phyloP scores from a whole-genome alignment of 164 flowering plant genomes.

The Chloranthus sessilifolius region DNA sequence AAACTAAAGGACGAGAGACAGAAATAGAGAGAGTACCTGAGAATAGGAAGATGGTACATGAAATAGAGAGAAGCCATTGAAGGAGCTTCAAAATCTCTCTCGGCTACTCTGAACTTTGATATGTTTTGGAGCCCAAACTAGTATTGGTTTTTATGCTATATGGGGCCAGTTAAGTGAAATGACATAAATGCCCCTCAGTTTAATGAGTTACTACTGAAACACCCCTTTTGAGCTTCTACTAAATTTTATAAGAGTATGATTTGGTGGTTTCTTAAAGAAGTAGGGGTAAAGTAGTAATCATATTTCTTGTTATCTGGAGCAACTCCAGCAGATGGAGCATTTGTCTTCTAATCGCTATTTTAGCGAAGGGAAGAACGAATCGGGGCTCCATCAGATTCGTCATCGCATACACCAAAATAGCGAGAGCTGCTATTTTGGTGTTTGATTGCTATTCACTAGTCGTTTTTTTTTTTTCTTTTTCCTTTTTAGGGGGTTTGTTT shows the following conservation, averaged over 20 bases:
- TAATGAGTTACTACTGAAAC: background rate
- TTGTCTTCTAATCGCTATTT: no score
- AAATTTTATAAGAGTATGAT: no score
- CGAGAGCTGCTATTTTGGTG: no score
- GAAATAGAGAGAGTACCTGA: conserved; percentile 44
- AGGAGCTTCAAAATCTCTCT: conserved; percentile 5
- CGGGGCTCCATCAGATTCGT: no score
- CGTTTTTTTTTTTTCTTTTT: no score
- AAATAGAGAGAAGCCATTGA: conserved; percentile 47
- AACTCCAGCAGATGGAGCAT: no score
- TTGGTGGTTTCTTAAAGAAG: background rate
- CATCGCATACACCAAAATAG: no score
- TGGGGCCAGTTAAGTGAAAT: no score
- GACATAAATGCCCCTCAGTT: conserved; percentile 5
- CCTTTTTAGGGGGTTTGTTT: no score
- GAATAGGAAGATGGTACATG: conserved; percentile 34
- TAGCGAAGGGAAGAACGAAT: no score
- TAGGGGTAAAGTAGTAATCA: background rate
- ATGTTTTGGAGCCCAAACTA: background rate
- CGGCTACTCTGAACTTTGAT: background rate
- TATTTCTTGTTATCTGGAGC: no score
- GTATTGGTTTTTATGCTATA: background rate
- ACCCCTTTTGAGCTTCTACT: background rate
- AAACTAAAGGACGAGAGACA: conserved; percentile 10
- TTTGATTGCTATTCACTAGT: no score